These are phyloP conservation scores for Ophiocordyceps camponoti-floridani DNA, from an alignment of 2,329 filamentous ascomycete genomes.

Conservation along the genomic window DNA sequence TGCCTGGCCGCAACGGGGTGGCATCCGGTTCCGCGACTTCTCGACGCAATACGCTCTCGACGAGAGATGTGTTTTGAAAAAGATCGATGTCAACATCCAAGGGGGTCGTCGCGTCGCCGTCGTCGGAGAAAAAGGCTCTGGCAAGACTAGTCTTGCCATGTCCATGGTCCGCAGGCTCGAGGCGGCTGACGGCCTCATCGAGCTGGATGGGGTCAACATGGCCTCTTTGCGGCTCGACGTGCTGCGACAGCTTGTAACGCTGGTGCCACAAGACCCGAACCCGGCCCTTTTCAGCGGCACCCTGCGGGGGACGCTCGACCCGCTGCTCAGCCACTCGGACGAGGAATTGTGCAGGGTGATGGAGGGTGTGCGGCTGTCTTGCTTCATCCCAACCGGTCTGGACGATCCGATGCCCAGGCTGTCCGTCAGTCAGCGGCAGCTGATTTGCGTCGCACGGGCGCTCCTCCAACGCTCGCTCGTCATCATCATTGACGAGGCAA, in stretches of 20 bases:
- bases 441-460: constrained; percentile 54
- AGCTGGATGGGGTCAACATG: constrained; percentile 21
- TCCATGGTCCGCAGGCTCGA: constrained; percentile 14
- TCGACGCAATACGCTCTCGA: constrained; percentile 1
- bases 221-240: constrained; percentile 11
- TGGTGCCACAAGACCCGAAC: constrained; percentile 44
- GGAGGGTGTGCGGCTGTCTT: background rate
- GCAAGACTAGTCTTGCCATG: constrained; percentile 50
- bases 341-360: background rate
- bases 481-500: constrained; percentile 62
- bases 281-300: constrained; percentile 34
- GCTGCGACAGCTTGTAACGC: constrained; percentile 30
- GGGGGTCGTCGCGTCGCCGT: constrained; percentile 20
- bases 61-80: background rate
- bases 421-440: constrained; percentile 47
- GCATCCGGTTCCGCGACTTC: constrained; percentile 1
- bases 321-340: constrained; percentile 18
- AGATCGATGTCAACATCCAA: background rate
- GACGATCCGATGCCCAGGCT: constrained; percentile 18
- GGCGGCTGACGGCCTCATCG: background rate
- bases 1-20: constrained; percentile 1
- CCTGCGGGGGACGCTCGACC: constrained; percentile 31
- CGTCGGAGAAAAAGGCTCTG: constrained; percentile 58
- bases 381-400: background rate
- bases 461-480: constrained; percentile 50